phyloP scores from a whole-genome alignment of 257 asterid species.

The Jacaranda mimosifolia region DNA sequence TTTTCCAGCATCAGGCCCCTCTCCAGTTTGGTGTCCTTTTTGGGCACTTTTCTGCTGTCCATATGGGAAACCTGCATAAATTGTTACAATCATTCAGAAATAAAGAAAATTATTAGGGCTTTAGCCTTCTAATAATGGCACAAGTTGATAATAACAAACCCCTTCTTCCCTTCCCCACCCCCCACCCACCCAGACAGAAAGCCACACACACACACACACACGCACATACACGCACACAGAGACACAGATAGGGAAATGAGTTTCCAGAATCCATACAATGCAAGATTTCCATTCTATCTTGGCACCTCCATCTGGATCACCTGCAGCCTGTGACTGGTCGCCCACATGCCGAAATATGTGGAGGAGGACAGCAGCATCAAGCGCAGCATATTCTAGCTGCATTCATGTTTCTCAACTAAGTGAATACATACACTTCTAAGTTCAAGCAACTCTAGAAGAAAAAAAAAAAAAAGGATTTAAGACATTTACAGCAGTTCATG shows the following conservation, averaged over 20 bases:
- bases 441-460: not conserved
- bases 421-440: not conserved
- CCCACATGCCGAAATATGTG: constrained; percentile 83
- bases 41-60: constrained; percentile 51
- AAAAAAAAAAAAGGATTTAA: not conserved
- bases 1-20: not conserved
- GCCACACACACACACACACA: too few species aligned
- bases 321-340: constrained; percentile 52
- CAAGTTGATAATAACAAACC: too few species aligned
- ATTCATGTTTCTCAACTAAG: constrained; percentile 25
- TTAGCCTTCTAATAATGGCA: too few species aligned
- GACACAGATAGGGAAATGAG: constrained; percentile 17
- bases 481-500: not conserved
- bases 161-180: too few species aligned
- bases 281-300: constrained; percentile 91
- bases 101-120: not conserved
- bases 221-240: not conserved
- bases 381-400: constrained; percentile 98
- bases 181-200: too few species aligned
- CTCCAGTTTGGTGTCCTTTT: constrained; percentile 42
- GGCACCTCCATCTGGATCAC: constrained; percentile 49
- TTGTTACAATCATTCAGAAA: constrained; percentile 11
- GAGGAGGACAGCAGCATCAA: constrained; percentile 93
- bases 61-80: constrained; percentile 68
- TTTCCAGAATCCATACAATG: constrained; percentile 58